phyloP scores from a whole-genome alignment of 2,329 filamentous ascomycete species.

The Colletotrichum caudatum region DNA sequence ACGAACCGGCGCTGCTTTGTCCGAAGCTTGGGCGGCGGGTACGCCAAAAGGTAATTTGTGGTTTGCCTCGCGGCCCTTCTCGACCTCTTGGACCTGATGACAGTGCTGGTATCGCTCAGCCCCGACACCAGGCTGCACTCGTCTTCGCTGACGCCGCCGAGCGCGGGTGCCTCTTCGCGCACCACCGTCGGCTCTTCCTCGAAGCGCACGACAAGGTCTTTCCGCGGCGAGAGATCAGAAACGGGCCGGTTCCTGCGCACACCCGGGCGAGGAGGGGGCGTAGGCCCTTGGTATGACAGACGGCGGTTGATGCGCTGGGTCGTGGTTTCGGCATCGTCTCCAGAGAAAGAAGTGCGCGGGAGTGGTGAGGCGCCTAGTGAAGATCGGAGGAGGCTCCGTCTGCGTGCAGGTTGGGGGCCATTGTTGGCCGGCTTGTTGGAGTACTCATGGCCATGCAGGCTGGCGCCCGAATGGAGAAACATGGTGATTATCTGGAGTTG shows the following conservation, averaged over 20 bases:
- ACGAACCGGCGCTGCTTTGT: conserved; percentile 74
- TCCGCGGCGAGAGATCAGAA: conserved; percentile 55
- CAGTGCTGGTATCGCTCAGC: conserved; percentile 60
- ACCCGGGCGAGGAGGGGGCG: conserved; percentile 31
- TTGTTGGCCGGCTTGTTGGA: conserved; percentile 54
- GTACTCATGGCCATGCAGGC: conserved; percentile 71
- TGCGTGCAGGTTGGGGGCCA: conserved; percentile 48
- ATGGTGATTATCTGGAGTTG: conserved; percentile 52
- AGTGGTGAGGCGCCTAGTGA: conserved; percentile 49
- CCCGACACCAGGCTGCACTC: conserved; percentile 60
- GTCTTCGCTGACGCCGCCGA: conserved; percentile 60
- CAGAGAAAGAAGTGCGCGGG: conserved; percentile 28
- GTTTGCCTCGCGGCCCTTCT: conserved; percentile 60
- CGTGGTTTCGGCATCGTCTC: conserved; percentile 7
- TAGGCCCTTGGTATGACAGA: conserved; percentile 33
- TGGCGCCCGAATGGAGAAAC: conserved; percentile 71
- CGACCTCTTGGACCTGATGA: conserved; percentile 44
- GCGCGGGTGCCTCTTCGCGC: conserved; percentile 13
- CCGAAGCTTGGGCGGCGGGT: conserved; percentile 71
- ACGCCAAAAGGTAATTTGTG: conserved; percentile 75
- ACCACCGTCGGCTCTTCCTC: conserved; percentile 53
- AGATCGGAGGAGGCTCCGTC: conserved; percentile 57
- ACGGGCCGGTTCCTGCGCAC: conserved; percentile 48
- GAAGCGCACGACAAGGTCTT: conserved; percentile 62
- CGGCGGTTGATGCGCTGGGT: conserved; percentile 25